Percentiles rank a stretch among this genome's conserved stretches.
Evolutionary conservation across 169 alveolate species (phyloP).

Genomic region (Plasmodium reichenowi): DNA sequence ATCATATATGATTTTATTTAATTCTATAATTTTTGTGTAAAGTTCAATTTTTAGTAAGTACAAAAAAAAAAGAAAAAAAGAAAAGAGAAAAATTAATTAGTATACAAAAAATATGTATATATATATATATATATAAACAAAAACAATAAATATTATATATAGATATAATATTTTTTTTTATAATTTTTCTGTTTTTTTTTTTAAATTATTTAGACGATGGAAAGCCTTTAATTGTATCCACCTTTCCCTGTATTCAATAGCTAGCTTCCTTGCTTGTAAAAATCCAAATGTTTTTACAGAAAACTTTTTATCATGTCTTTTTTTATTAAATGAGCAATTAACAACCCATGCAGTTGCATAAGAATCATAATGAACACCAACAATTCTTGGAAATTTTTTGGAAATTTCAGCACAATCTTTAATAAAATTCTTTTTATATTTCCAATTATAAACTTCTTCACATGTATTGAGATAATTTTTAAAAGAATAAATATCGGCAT

Average conservation of each 20-base stretch:
- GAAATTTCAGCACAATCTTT: constrained; percentile 52
- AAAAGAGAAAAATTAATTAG: no score
- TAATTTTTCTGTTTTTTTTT: not conserved
- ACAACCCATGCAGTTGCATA: constrained; percentile 77
- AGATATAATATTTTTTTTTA: not conserved
- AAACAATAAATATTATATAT: no score
- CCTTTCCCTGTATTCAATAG: constrained; percentile 62
- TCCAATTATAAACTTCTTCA: constrained; percentile 66
- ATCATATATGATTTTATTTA: no score
- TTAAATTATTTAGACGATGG: not conserved
- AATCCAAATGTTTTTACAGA: constrained; percentile 63
- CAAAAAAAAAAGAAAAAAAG: no score
- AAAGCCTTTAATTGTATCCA: constrained; percentile 21
- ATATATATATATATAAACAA: no score
- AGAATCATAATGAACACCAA: constrained; percentile 76
- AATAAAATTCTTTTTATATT: constrained; percentile 46
- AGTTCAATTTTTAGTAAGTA: no score
- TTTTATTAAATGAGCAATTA: constrained; percentile 30
- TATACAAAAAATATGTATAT: no score
- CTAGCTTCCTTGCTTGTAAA: constrained; percentile 73
- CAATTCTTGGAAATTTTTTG: constrained; percentile 37
- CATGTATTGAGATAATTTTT: constrained; percentile 43
- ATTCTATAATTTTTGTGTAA: no score
- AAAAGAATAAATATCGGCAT: constrained; percentile 63
- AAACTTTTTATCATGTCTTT: constrained; percentile 68